Evolutionary conservation across 768 basidiomycete species (phyloP), one percentile per base, ranked within the genome.

Genomic region (Boletus rubroflammeus): DNA sequence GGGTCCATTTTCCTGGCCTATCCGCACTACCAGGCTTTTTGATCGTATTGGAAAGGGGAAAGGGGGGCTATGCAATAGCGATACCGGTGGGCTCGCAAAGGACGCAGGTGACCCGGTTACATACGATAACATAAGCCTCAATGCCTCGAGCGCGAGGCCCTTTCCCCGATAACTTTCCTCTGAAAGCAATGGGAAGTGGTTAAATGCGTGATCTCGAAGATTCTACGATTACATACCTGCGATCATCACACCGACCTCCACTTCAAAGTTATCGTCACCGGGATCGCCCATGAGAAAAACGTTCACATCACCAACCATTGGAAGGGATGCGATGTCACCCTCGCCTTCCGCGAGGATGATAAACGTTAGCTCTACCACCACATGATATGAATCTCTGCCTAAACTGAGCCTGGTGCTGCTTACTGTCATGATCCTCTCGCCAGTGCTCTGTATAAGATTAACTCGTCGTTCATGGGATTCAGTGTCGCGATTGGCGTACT

Each of bases 281-380:
- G 69, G 68, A 17, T 67, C 59, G 43, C 84, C 83, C 43, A 87
- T 86, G 40, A 96, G 71, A 68, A 97, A 97, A 26, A 97, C 71
- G 68, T 97, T 97, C 34, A 93, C 93, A 66, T 98, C 95, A 31
- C 95, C 95, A 19, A 95, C 74, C 93, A 96, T 94, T 10, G 78
- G 80, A 55, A 76, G 64, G 66, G 70, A 62, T 75, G 70, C 62
- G 54, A 58, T 53, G 11, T 61, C 54, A 1, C 67, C 65, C 19
- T 56, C 59, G 8, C 66, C 55, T 6, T 71, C 62, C 32, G 81
- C 80, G 42, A 94, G 83, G 45, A 98, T 74, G 71, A 98, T 96
- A 68, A 96, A 96, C 0, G 94, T 96, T 14, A 96, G 73, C 68
- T 96, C 85, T 87, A 65, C 15, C 48, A 65, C 15, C 47, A 14